Conservation (phyloP, 108 stramenopile species). For the Conticribra guillardii region DNA sequence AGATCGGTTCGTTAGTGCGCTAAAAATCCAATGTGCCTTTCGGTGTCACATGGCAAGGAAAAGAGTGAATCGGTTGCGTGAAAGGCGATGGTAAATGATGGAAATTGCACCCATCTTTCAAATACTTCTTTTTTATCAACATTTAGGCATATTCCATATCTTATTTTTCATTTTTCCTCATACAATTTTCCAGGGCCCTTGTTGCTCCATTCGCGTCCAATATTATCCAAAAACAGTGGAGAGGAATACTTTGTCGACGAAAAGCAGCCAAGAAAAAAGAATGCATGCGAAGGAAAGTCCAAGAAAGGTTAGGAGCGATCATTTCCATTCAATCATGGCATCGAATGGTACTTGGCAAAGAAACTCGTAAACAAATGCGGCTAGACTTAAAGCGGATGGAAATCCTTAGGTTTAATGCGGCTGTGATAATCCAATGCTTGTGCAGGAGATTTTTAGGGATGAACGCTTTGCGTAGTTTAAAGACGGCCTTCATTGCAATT, state of each 20-base stretch:
- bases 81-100: conserved; percentile 27
- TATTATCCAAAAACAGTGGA: conserved; percentile 34
- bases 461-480: conserved; percentile 9
- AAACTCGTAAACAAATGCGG: conserved; percentile 4
- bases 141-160: no score
- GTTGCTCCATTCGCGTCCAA: conserved; percentile 29
- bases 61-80: conserved; percentile 4
- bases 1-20: neutral
- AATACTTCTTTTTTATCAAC: no score
- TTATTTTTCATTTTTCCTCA: no score
- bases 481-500: conserved; percentile 13
- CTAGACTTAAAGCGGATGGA: conserved; percentile 9
- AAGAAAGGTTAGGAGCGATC: conserved; percentile 8
- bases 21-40: conserved; percentile 37
- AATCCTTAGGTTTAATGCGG: conserved; percentile 15
- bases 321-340: conserved; percentile 29
- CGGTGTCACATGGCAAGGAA: conserved; percentile 25
- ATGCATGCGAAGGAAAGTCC: neutral
- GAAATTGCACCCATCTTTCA: no score
- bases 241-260: conserved; percentile 40
- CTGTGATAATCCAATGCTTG: conserved; percentile 30
- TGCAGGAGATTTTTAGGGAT: conserved; percentile 13
- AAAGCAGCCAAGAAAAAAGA: conserved; percentile 12
- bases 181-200: no score
- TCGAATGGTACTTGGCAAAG: conserved; percentile 23